These are phyloP conservation scores for Magnolia kwangsiensis DNA, from an alignment of 164 flowering plant genomes.

Conservation along the genomic window DNA sequence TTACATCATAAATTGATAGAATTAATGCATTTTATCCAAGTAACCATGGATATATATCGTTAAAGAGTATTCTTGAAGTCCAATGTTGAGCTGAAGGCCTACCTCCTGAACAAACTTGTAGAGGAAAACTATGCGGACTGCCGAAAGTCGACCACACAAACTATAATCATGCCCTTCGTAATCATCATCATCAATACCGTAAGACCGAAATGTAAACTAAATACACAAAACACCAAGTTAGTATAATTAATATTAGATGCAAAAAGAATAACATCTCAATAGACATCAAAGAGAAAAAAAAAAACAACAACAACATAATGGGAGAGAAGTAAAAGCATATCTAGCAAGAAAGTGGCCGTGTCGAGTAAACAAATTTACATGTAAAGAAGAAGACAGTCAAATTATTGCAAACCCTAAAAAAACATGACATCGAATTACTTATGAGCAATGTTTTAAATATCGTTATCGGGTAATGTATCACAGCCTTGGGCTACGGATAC, in stretches of 20 bases:
- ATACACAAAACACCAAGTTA: conserved; percentile 1
- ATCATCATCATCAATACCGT: conserved; percentile 84
- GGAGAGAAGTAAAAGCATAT: too few species aligned
- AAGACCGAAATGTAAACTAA: conserved; percentile 88
- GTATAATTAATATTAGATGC: not conserved
- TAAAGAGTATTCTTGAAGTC: not conserved
- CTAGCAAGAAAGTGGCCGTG: not conserved
- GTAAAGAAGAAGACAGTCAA: not conserved
- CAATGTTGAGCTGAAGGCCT: conserved; percentile 7
- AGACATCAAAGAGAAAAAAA: not conserved
- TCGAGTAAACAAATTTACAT: not conserved
- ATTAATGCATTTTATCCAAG: not conserved
- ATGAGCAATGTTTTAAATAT: too few species aligned
- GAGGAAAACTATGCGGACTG: conserved; percentile 91
- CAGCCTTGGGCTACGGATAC: too few species aligned
- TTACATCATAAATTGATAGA: too few species aligned
- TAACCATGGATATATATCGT: not conserved
- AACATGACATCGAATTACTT: too few species aligned
- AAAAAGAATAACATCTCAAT: not conserved
- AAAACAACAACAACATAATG: not conserved
- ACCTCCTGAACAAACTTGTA: conserved; percentile 98
- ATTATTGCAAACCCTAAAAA: too few species aligned
- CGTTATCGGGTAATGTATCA: too few species aligned
- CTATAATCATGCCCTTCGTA: conserved; percentile 95
- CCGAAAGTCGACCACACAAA: conserved; percentile 80